Evolutionary conservation across 306 rosid genomes (phyloP).

Genomic region (Lithocarpus polystachyus): DNA sequence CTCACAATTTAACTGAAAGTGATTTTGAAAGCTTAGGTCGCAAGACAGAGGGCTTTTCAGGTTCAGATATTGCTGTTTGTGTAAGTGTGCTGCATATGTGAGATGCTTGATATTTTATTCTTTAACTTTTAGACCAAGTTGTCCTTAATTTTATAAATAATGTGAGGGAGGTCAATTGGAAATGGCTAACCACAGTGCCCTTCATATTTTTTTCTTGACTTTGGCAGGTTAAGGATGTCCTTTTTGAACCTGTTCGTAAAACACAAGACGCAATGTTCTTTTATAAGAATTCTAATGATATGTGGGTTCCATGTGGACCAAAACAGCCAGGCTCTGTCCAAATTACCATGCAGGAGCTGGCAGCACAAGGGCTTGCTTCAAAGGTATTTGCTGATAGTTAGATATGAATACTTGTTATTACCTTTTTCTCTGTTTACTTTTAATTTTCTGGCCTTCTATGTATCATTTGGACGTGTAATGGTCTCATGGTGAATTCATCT

Average conservation of each 20-base stretch:
- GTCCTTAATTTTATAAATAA: background rate
- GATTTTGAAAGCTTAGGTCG: conserved; percentile 86
- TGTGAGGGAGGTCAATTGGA: background rate
- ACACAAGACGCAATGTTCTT: conserved; percentile 99
- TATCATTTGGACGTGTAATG: background rate
- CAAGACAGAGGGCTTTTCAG: conserved; percentile 89
- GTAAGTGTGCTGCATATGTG: conserved; percentile 55
- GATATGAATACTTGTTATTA: conserved; percentile 7
- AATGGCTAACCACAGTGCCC: background rate
- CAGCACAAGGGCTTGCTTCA: conserved; percentile 73
- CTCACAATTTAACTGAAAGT: conserved; percentile 76
- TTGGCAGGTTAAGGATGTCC: conserved; percentile 92
- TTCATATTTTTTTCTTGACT: background rate
- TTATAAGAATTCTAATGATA: conserved; percentile 50
- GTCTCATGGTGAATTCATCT: background rate
- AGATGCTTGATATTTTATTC: conserved; percentile 1
- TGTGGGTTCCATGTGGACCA: conserved; percentile 94
- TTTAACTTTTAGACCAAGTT: background rate
- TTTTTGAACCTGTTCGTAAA: conserved; percentile 98
- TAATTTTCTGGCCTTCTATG: background rate
- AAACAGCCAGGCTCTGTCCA: conserved; percentile 78
- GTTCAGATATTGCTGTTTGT: conserved; percentile 95
- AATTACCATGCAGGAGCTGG: conserved; percentile 84
- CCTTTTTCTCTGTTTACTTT: background rate
- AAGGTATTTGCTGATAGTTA: conserved; percentile 51